Evolutionary conservation across 106 monocot genomes (phyloP).

Genomic region (Gastrodia elata): DNA sequence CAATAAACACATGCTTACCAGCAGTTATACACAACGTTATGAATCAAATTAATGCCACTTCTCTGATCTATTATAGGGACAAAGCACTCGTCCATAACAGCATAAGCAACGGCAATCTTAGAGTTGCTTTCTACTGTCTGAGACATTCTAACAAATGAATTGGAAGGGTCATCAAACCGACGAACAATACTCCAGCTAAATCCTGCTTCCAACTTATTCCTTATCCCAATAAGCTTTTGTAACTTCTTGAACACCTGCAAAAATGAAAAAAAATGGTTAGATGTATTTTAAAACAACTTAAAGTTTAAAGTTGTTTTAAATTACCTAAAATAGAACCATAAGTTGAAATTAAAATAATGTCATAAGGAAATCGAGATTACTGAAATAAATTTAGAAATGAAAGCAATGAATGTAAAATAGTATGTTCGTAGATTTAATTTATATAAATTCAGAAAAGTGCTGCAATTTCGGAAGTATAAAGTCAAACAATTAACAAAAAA

Average conservation of each 20-base stretch:
- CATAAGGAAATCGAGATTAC: neutral
- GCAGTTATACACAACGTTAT: conserved; percentile 69
- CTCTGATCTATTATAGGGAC: conserved; percentile 67
- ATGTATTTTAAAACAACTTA: neutral
- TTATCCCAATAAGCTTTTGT: conserved; percentile 50
- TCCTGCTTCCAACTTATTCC: conserved; percentile 64
- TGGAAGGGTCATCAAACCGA: conserved; percentile 34
- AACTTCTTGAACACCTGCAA: conserved; percentile 52
- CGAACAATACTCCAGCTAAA: conserved; percentile 67
- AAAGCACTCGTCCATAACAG: conserved; percentile 90
- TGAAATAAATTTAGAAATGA: neutral
- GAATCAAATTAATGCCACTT: conserved; percentile 78
- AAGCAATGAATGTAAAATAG: neutral
- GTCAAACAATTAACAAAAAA: neutral
- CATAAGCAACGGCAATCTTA: conserved; percentile 69
- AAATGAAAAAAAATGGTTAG: conserved; percentile 9
- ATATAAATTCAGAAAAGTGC: neutral
- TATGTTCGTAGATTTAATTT: neutral
- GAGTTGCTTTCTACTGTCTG: conserved; percentile 64
- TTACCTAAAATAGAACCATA: neutral
- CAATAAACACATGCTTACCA: conserved; percentile 33
- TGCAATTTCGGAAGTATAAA: neutral
- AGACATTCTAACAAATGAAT: conserved; percentile 10
- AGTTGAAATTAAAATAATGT: too few relatives aligned
- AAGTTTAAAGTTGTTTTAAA: neutral